Conservation (phyloP, 106 monocot species). For the Narthecium ossifragum region DNA sequence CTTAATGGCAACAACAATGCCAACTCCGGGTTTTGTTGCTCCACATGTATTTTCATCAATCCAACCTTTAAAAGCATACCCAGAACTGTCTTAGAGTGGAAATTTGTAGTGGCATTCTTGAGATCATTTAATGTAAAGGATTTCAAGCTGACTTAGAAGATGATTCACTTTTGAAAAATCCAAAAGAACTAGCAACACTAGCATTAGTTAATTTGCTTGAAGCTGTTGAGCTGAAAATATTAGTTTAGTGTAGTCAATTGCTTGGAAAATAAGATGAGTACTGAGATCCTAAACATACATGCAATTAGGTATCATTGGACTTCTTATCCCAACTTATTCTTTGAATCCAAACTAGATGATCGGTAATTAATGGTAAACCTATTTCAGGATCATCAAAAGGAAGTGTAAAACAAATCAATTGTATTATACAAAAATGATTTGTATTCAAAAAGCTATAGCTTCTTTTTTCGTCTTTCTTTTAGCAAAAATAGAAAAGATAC, state of each 20-base stretch:
- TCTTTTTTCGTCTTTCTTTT: too few species aligned
- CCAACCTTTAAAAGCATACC: slow-evolving; percentile 90
- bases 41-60: slow-evolving; percentile 61
- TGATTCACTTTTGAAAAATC: slow-evolving; percentile 18
- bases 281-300: too few species aligned
- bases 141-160: slow-evolving; percentile 23
- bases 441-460: too few species aligned
- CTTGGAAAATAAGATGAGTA: background rate
- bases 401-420: too few species aligned
- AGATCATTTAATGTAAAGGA: slow-evolving; percentile 70
- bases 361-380: too few species aligned
- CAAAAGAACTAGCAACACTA: slow-evolving; percentile 9
- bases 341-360: too few species aligned
- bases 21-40: slow-evolving; percentile 56
- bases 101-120: slow-evolving; percentile 68
- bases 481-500: too few species aligned
- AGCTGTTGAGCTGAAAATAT: slow-evolving; percentile 15
- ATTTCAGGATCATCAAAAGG: too few species aligned
- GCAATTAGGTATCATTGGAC: too few species aligned
- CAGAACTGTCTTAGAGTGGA: slow-evolving; percentile 69
- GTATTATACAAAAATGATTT: too few species aligned
- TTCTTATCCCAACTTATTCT: too few species aligned
- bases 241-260: slow-evolving; percentile 9
- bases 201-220: slow-evolving; percentile 15
- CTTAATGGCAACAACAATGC: slow-evolving; percentile 83